Evolutionary conservation across 2,329 filamentous ascomycete species (phyloP), one percentile per base, ranked within the genome.

Genomic region (Monosporascus ibericus): DNA sequence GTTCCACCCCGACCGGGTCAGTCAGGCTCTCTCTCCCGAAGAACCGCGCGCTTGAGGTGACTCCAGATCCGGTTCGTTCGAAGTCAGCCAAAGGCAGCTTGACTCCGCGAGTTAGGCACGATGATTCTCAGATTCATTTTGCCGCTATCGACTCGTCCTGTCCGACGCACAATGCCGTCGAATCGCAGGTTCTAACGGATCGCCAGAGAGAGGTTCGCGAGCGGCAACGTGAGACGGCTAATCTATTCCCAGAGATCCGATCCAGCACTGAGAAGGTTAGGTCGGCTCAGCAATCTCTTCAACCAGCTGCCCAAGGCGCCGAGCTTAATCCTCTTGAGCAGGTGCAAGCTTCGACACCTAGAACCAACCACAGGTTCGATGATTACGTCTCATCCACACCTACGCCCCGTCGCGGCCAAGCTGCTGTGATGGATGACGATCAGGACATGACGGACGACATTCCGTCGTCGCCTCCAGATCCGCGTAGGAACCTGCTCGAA

Each of bases 51-150:
- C 48, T 52, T 54, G 56, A 65, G 25, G 52, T 50, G n/a, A 62
- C 63, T 4, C 63, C 66, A 8, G 60, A 50, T 44, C 53, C 56
- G 44, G 61, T 60, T 46, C 59, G 56, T 25, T 58, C 65, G 15
- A 69, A 62, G 47, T 63, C 63, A 17, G 61, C 58, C 25, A 66
- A 69, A 40, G 67, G 65, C n/a, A 72, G 68, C 48, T 68, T 69
- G 14, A 81, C 77, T 47, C 74, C 78, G 18, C 81, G 80, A 54
- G 74, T 85, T 27, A 82, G 87, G 36, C 90, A 95, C 60, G 82
- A 95, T 56, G 81, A 95, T 68, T 95, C 90, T 0, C 90, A 95
- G 63, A 79, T 95, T 25, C 79, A 88, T 44, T 94, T 94, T 62
- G 82, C 86, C 3, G 72, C 82, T 0, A 86, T 92, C 47, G 78